These are phyloP conservation scores for Alternaria sp. DNA, from an alignment of 2,329 filamentous ascomycete species.

Conservation along the genomic window DNA sequence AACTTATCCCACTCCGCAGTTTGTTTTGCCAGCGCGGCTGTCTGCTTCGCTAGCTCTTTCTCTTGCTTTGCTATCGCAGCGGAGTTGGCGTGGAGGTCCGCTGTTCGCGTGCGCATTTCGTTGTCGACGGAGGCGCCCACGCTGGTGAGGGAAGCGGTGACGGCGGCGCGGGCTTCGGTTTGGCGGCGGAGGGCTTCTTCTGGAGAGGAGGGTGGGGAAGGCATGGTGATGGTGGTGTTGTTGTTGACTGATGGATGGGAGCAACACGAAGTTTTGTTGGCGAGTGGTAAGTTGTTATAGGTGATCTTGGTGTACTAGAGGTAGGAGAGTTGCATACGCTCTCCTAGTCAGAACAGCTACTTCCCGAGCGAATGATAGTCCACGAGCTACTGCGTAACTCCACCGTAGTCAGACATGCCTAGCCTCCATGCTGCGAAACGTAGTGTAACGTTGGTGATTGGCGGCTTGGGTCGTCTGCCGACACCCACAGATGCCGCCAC, in stretches of 20 bases:
- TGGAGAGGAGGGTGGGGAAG: constrained; percentile 30
- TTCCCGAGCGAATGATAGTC: constrained; percentile 15
- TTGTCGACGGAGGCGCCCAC: constrained; percentile 75
- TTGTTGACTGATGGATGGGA: background rate
- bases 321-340: constrained; percentile 4
- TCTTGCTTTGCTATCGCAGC: constrained; percentile 72
- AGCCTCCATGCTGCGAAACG: constrained; percentile 6
- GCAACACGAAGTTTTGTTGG: background rate
- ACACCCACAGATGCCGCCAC: constrained; percentile 18
- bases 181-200: constrained; percentile 48
- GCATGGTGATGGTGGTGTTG: constrained; percentile 31
- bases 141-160: constrained; percentile 59
- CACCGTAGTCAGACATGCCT: background rate
- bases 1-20: constrained; percentile 71
- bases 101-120: constrained; percentile 72
- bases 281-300: background rate
- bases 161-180: constrained; percentile 61
- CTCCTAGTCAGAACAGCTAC: constrained; percentile 14
- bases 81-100: constrained; percentile 73
- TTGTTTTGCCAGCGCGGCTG: constrained; percentile 68
- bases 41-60: constrained; percentile 68
- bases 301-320: background rate
- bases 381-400: constrained; percentile 1
- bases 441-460: constrained; percentile 4
- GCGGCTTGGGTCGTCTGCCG: constrained; percentile 14